Evolutionary conservation across 2,329 filamentous ascomycete genomes (phyloP).

Genomic region (Apiospora aurea): DNA sequence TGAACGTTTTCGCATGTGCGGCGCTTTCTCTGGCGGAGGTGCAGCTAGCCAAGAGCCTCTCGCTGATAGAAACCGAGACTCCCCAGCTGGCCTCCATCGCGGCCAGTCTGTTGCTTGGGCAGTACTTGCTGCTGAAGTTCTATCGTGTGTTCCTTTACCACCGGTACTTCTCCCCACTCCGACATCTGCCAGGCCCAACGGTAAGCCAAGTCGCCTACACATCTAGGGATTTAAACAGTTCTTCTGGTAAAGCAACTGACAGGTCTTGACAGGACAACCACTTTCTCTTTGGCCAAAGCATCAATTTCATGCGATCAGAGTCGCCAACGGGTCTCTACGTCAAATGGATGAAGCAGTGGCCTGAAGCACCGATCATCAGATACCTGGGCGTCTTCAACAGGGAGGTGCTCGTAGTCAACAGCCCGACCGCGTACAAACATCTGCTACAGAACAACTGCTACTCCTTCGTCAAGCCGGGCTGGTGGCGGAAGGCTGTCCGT

Average conservation of each 20-base stretch:
- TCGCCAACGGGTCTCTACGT: conserved; percentile 40
- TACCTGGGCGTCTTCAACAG: conserved; percentile 45
- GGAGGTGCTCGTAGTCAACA: conserved; percentile 49
- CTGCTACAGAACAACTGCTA: conserved; percentile 50
- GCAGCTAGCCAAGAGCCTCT: background rate
- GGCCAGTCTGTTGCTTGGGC: conserved; percentile 25
- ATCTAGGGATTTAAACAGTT: background rate
- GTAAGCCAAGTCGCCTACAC: conserved; percentile 35
- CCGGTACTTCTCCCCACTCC: conserved; percentile 50
- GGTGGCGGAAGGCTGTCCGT: conserved; percentile 43
- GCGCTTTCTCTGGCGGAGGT: background rate
- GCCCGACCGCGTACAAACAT: conserved; percentile 44
- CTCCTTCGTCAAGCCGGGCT: conserved; percentile 45
- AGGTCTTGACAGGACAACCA: conserved; percentile 43
- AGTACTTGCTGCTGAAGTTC: conserved; percentile 37
- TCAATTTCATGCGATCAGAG: conserved; percentile 41
- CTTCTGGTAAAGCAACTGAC: background rate
- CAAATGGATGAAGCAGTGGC: conserved; percentile 42
- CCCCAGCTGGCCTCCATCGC: background rate
- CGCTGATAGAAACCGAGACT: background rate
- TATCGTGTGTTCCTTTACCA: conserved; percentile 52
- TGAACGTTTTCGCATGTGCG: background rate
- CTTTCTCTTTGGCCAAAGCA: conserved; percentile 49
- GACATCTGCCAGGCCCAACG: conserved; percentile 52
- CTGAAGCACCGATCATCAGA: conserved; percentile 47